phyloP scores from a whole-genome alignment of 2,329 filamentous ascomycete species.

The Chaetoscypha palmicola region DNA sequence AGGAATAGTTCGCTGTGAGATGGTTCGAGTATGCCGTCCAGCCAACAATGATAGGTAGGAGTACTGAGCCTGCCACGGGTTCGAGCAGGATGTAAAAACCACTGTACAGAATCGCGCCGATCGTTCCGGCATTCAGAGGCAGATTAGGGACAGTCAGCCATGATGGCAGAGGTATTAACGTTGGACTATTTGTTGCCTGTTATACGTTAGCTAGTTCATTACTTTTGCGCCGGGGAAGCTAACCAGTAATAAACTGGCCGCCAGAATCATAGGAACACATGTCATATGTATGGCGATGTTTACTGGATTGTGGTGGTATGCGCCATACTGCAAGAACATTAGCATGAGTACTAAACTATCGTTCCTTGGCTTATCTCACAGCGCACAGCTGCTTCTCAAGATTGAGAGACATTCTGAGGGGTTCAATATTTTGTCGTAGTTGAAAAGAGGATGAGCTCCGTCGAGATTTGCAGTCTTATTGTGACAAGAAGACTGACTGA shows the following conservation, averaged over 20 bases:
- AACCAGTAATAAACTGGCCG: constrained; percentile 67
- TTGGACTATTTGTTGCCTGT: constrained; percentile 56
- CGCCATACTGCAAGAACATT: constrained; percentile 58
- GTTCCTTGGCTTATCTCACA: constrained; percentile 45
- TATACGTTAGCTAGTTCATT: constrained; percentile 19
- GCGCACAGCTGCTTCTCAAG: constrained; percentile 77
- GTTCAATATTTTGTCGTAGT: background rate
- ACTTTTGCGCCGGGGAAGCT: constrained; percentile 24
- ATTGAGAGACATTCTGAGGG: constrained; percentile 55
- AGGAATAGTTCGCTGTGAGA: constrained; percentile 45
- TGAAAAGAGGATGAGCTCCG: background rate
- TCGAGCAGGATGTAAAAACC: constrained; percentile 86
- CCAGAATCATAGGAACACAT: constrained; percentile 69
- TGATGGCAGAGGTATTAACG: constrained; percentile 55
- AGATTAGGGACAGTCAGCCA: constrained; percentile 63
- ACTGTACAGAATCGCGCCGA: constrained; percentile 61
- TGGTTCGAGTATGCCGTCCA: constrained; percentile 71
- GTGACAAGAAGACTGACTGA: background rate
- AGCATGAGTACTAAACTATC: constrained; percentile 5
- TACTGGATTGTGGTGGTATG: constrained; percentile 72
- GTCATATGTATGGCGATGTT: constrained; percentile 74
- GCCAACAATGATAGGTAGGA: constrained; percentile 69
- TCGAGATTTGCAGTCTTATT: background rate
- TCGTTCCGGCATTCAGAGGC: constrained; percentile 58
- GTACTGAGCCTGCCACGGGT: constrained; percentile 75